Percentiles rank a stretch among this genome's conserved stretches.
Conservation (phyloP, 169 alveolate species). For the Plasmodium vinckei region DNA sequence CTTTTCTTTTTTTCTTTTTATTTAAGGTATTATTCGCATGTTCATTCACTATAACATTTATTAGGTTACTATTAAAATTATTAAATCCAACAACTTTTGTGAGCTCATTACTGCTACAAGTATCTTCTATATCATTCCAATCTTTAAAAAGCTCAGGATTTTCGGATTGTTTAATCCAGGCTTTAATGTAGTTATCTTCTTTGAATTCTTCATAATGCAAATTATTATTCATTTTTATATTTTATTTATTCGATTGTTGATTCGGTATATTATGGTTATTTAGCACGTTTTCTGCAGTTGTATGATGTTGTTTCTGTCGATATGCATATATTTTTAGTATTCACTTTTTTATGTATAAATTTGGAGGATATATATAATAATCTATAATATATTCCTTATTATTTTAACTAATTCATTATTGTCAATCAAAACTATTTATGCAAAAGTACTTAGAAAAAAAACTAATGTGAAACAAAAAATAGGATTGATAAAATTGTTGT, state of each 20-base stretch:
- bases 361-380: too few relatives aligned
- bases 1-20: slow-evolving; percentile 60
- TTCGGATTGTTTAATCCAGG: slow-evolving; percentile 67
- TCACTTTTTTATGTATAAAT: too few relatives aligned
- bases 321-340: too few relatives aligned
- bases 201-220: slow-evolving; percentile 25
- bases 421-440: too few relatives aligned
- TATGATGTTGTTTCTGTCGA: too few relatives aligned
- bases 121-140: slow-evolving; percentile 51
- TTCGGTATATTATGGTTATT: background rate
- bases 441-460: too few relatives aligned
- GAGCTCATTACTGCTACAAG: slow-evolving; percentile 27
- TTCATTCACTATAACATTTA: slow-evolving; percentile 53
- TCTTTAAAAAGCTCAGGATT: slow-evolving; percentile 56
- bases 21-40: slow-evolving; percentile 4
- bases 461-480: too few relatives aligned
- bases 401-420: too few relatives aligned
- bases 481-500: too few relatives aligned
- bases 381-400: too few relatives aligned
- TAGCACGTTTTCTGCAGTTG: background rate
- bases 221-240: slow-evolving; percentile 55
- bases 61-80: slow-evolving; percentile 63
- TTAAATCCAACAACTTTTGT: slow-evolving; percentile 50
- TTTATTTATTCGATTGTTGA: slow-evolving; percentile 7
- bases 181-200: slow-evolving; percentile 70